A percentile compares a stretch with the other conserved stretches of the same genome.
Conservation (phyloP, 208 protist species). For the Crithidia fasciculata region DNA sequence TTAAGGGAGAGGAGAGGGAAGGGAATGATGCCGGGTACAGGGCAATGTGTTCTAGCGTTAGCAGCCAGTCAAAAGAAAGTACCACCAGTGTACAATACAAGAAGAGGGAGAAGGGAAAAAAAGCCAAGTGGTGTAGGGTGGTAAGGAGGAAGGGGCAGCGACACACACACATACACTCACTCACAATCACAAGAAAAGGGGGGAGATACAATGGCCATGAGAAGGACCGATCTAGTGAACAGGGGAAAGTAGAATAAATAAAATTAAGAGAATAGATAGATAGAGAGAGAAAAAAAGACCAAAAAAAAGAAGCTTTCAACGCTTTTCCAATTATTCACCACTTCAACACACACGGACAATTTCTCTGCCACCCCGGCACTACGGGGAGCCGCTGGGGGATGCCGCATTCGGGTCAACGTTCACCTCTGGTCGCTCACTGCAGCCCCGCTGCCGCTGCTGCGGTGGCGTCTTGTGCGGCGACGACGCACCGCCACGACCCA, state of each 20-base stretch:
- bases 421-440: slow-evolving; percentile 28
- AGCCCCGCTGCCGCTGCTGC: slow-evolving; percentile 13
- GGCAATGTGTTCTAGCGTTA: too few relatives aligned
- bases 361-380: too few relatives aligned
- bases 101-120: too few relatives aligned
- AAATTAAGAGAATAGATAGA: slow-evolving; percentile 1
- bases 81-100: too few relatives aligned
- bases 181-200: neutral
- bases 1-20: neutral
- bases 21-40: neutral
- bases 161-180: too few relatives aligned
- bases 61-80: too few relatives aligned
- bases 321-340: too few relatives aligned
- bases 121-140: too few relatives aligned
- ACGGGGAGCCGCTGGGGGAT: neutral
- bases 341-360: too few relatives aligned
- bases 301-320: neutral
- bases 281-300: neutral
- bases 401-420: slow-evolving; percentile 11
- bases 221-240: neutral
- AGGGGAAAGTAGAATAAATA: neutral
- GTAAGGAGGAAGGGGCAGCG: too few relatives aligned
- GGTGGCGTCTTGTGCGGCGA: slow-evolving; percentile 1
- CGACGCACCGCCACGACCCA: neutral
- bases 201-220: neutral